These are phyloP conservation scores for Coprinellus aureogranulatus DNA, from an alignment of 768 basidiomycete species.

Conservation along the genomic window DNA sequence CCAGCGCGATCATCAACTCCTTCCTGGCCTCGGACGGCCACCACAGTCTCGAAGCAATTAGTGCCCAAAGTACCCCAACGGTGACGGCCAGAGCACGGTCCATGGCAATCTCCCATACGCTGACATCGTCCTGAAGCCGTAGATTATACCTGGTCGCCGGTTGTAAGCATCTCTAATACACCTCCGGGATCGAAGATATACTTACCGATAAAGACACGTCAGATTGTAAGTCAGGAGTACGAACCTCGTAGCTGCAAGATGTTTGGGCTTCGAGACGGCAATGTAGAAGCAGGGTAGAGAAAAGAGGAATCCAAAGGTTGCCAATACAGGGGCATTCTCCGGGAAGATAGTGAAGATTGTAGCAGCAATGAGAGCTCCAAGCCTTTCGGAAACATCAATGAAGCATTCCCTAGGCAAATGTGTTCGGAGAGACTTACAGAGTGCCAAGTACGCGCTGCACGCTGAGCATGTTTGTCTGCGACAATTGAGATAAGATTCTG, in stretches of 20 bases:
- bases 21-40: constrained; percentile 94
- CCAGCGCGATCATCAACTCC: constrained; percentile 79
- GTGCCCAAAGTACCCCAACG: constrained; percentile 85
- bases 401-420: too few species aligned
- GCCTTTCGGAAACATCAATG: constrained; percentile 45
- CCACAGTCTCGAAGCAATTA: constrained; percentile 84
- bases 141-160: constrained; percentile 72
- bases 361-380: constrained; percentile 78
- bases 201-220: constrained; percentile 70
- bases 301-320: constrained; percentile 83
- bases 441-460: constrained; percentile 85
- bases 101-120: constrained; percentile 67
- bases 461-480: constrained; percentile 86
- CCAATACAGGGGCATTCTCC: constrained; percentile 68
- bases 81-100: constrained; percentile 80
- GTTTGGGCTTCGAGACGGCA: constrained; percentile 75
- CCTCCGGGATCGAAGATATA: constrained; percentile 8
- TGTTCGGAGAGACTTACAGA: constrained; percentile 47
- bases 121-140: constrained; percentile 51
- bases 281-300: constrained; percentile 94
- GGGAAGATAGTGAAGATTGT: constrained; percentile 72
- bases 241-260: constrained; percentile 74
- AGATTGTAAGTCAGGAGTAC: constrained; percentile 87
- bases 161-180: neutral
- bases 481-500: neutral